A percentile compares a stretch with the other conserved stretches of the same genome.
Conservation (phyloP, 179 eudicot species). For the Patellifolia procumbens region DNA sequence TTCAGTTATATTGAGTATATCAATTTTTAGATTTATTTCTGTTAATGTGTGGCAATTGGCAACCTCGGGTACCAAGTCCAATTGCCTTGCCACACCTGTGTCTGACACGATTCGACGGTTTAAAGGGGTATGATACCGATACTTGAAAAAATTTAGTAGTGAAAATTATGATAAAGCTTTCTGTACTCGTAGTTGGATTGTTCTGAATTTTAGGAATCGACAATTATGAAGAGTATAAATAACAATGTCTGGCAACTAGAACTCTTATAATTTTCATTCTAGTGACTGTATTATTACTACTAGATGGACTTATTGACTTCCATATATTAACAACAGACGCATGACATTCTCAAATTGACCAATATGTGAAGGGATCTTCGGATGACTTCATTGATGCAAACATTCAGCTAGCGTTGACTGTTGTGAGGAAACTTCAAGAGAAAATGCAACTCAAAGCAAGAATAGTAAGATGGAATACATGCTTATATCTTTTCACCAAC, state of each 20-base stretch:
- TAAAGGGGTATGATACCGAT: not conserved
- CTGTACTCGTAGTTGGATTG: not conserved
- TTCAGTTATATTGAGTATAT: not conserved
- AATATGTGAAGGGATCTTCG: conserved; percentile 95
- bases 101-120: not conserved
- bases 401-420: conserved; percentile 83
- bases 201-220: not conserved
- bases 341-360: conserved; percentile 60
- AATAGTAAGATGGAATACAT: conserved; percentile 57
- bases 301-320: conserved; percentile 37
- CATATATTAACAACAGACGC: conserved; percentile 43
- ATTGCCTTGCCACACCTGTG: not conserved
- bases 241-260: conserved; percentile 12
- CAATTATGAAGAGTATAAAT: not conserved
- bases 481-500: not conserved
- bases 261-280: not conserved
- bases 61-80: not conserved
- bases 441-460: conserved; percentile 65
- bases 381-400: conserved; percentile 96
- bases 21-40: not conserved
- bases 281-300: conserved; percentile 16
- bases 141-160: not conserved
- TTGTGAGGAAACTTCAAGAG: conserved; percentile 80
- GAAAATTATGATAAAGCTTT: not conserved
- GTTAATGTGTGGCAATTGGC: not conserved